Conservation (phyloP, 352 stramenopile species). For the Phytopythium cucurbitacearum region DNA sequence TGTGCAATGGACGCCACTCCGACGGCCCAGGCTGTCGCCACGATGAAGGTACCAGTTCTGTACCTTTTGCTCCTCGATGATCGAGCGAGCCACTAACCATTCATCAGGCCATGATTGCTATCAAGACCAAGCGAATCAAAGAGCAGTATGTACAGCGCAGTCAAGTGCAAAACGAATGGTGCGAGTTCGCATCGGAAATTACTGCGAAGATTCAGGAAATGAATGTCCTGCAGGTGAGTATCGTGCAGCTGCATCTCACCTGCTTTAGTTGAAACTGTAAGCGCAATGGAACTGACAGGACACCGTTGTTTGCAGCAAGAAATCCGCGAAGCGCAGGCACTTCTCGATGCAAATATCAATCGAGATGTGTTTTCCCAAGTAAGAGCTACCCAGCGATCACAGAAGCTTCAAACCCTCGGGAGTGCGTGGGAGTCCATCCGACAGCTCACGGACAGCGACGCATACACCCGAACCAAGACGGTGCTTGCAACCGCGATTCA, state of each 20-base stretch:
- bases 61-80: no score
- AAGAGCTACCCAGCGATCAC: constrained; percentile 14
- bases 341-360: constrained; percentile 19
- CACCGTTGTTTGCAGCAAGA: constrained; percentile 18
- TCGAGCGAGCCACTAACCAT: constrained; percentile 9
- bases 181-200: constrained; percentile 21
- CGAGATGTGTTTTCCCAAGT: constrained; percentile 31
- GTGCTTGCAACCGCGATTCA: constrained; percentile 28
- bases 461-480: constrained; percentile 17
- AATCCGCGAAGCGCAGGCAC: constrained; percentile 37
- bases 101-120: constrained; percentile 32
- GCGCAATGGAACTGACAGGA: no score
- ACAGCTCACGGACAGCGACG: constrained; percentile 6
- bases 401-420: constrained; percentile 16
- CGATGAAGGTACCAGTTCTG: constrained; percentile 12
- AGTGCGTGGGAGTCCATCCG: constrained; percentile 30
- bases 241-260: no score
- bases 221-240: constrained; percentile 20
- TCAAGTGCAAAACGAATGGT: constrained; percentile 40
- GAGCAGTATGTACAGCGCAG: constrained; percentile 28
- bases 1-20: background rate
- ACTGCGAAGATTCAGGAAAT: constrained; percentile 35
- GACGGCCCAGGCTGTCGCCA: constrained; percentile 8
- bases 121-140: constrained; percentile 37
- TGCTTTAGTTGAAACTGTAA: background rate